These are phyloP conservation scores for Monosporascus sp. DNA, from an alignment of 2,329 filamentous ascomycete species.

Conservation along the genomic window DNA sequence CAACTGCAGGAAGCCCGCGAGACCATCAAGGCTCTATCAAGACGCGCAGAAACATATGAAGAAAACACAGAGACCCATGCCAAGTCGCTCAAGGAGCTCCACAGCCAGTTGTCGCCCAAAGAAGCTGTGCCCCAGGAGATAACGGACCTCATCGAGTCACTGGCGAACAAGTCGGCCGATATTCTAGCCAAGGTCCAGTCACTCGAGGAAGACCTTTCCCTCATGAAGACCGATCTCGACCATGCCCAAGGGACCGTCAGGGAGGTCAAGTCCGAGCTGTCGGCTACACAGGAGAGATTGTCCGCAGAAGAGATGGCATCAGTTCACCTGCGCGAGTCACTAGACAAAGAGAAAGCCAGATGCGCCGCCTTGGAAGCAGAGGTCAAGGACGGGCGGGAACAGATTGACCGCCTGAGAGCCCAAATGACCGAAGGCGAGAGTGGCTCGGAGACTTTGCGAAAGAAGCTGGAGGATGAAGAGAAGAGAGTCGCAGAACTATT, in stretches of 20 bases:
- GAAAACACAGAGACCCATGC: constrained; percentile 48
- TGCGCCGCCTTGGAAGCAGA: constrained; percentile 50
- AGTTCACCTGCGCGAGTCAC: constrained; percentile 47
- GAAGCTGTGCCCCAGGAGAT: constrained; percentile 51
- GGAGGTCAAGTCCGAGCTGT: constrained; percentile 54
- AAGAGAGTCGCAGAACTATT: constrained; percentile 61
- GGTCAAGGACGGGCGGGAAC: constrained; percentile 59
- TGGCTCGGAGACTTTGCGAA: constrained; percentile 72
- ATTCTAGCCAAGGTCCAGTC: constrained; percentile 55
- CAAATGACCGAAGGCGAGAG: constrained; percentile 80
- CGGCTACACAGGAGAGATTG: constrained; percentile 47
- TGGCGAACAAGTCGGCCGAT: constrained; percentile 54
- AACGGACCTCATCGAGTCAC: constrained; percentile 52
- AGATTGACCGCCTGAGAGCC: constrained; percentile 62
- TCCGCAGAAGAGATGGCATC: constrained; percentile 46
- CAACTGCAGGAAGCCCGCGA: constrained; percentile 53
- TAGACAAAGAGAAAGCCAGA: constrained; percentile 50
- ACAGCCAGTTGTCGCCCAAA: constrained; percentile 52
- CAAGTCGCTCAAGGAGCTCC: constrained; percentile 52
- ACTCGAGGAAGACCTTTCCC: constrained; percentile 52
- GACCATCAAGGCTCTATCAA: constrained; percentile 45
- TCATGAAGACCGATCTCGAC: constrained; percentile 61
- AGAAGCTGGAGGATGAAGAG: constrained; percentile 72
- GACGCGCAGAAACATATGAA: constrained; percentile 45
- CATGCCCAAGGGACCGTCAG: constrained; percentile 49